Evolutionary conservation across 2,329 filamentous ascomycete species (phyloP).

Genomic region (Fusarium sp.): DNA sequence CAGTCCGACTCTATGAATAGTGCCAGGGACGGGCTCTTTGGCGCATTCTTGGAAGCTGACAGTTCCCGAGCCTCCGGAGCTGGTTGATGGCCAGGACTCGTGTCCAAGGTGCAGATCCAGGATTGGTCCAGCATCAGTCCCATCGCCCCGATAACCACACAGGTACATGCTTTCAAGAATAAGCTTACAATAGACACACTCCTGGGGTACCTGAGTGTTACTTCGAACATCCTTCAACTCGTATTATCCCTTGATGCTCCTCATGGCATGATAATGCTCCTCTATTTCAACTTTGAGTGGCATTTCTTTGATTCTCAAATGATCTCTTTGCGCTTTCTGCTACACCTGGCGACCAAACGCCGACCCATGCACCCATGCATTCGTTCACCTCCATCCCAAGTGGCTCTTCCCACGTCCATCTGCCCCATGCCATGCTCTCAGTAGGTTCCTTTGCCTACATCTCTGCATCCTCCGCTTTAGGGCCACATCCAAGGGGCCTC

Average conservation of each 20-base stretch:
- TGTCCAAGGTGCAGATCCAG: neutral
- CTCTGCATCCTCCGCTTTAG: conserved; percentile 28
- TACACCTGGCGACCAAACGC: conserved; percentile 42
- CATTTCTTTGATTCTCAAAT: conserved; percentile 45
- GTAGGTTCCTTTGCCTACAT: conserved; percentile 21
- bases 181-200: neutral
- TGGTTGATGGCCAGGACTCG: neutral
- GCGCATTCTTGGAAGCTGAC: conserved; percentile 7
- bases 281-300: conserved; percentile 29
- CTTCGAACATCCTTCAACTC: neutral
- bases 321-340: conserved; percentile 43
- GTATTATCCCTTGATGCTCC: conserved; percentile 7
- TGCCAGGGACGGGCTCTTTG: neutral
- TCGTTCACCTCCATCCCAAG: conserved; percentile 34
- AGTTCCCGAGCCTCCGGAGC: conserved; percentile 10
- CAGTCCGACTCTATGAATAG: conserved; percentile 5
- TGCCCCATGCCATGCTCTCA: conserved; percentile 20
- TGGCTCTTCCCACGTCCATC: conserved; percentile 36
- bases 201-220: neutral
- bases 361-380: conserved; percentile 39
- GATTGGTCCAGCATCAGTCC: conserved; percentile 5
- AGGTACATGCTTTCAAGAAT: neutral
- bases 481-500: conserved; percentile 32
- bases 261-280: neutral
- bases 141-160: neutral